phyloP scores from a whole-genome alignment of 768 basidiomycete species.

The Serpula lacrymans region DNA sequence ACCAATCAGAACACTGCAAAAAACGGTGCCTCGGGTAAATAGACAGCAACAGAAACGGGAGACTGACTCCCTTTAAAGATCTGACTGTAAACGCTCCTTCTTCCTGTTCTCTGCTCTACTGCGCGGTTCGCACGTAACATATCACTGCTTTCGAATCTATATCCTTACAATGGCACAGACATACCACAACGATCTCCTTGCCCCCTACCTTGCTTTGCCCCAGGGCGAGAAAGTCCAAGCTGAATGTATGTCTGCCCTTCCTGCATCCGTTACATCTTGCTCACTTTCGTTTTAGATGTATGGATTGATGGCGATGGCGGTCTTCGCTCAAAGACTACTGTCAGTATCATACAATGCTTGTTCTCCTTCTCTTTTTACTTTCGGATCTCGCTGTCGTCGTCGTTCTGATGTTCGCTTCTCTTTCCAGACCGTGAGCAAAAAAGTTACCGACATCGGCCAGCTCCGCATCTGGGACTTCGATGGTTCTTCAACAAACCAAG shows the following conservation, averaged over 20 bases:
- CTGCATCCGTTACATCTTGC: constrained; percentile 13
- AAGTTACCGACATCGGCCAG: constrained; percentile 82
- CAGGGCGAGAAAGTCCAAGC: constrained; percentile 95
- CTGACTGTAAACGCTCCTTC: constrained; percentile 3
- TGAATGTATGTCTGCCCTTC: constrained; percentile 57
- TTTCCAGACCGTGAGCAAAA: constrained; percentile 77
- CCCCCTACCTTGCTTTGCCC: constrained; percentile 82
- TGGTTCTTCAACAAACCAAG: constrained; percentile 96
- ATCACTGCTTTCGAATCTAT: constrained; percentile 8
- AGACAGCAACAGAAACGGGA: constrained; percentile 20
- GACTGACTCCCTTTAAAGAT: constrained; percentile 15
- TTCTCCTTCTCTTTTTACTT: not conserved
- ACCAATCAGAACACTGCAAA: constrained; percentile 20
- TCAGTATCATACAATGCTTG: constrained; percentile 36
- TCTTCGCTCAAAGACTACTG: constrained; percentile 95
- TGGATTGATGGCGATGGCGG: constrained; percentile 97
- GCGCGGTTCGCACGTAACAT: not conserved
- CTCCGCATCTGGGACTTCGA: constrained; percentile 99
- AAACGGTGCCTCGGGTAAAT: constrained; percentile 14
- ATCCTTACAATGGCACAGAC: constrained; percentile 26
- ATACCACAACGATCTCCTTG: constrained; percentile 83
- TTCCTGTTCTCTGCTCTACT: constrained; percentile 8
- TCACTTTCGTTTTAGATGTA: constrained; percentile 59
- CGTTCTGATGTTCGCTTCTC: constrained; percentile 6
- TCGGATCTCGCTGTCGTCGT: constrained; percentile 6